phyloP scores from a whole-genome alignment of 495 filamentous ascomycete genomes.

The Lophium mytilinum region DNA sequence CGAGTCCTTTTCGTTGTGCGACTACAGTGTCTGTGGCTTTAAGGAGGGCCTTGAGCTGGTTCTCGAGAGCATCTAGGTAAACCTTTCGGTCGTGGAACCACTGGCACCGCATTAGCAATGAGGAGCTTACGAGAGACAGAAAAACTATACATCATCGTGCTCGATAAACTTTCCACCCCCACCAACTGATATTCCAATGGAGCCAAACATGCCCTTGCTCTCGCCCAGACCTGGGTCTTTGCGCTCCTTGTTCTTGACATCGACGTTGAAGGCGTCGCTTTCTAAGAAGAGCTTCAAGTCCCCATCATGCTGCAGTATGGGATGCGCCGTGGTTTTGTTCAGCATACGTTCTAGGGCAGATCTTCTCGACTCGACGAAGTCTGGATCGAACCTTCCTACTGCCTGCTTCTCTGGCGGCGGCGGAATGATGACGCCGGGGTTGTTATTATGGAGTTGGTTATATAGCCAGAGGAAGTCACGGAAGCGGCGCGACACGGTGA shows the following conservation, averaged over 20 bases:
- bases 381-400: conserved; percentile 89
- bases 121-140: neutral
- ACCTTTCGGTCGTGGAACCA: conserved; percentile 97
- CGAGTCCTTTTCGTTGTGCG: conserved; percentile 78
- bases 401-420: conserved; percentile 98
- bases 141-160: conserved; percentile 80
- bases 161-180: conserved; percentile 82
- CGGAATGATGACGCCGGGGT: conserved; percentile 89
- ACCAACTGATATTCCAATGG: conserved; percentile 69
- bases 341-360: conserved; percentile 92
- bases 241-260: conserved; percentile 96
- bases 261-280: conserved; percentile 88
- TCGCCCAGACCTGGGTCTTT: conserved; percentile 78
- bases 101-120: conserved; percentile 27
- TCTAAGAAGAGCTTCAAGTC: conserved; percentile 95
- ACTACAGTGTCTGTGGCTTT: conserved; percentile 93
- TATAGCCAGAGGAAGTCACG: conserved; percentile 98
- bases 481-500: conserved; percentile 85
- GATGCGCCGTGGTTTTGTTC: conserved; percentile 86
- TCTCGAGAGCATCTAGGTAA: conserved; percentile 91
- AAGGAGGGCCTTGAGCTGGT: conserved; percentile 84
- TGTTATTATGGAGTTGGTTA: conserved; percentile 84
- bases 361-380: conserved; percentile 88
- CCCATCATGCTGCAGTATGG: conserved; percentile 83
- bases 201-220: conserved; percentile 86